Evolutionary conservation across 106 monocot genomes (phyloP).

Genomic region (Apostasia shenzhenica): DNA sequence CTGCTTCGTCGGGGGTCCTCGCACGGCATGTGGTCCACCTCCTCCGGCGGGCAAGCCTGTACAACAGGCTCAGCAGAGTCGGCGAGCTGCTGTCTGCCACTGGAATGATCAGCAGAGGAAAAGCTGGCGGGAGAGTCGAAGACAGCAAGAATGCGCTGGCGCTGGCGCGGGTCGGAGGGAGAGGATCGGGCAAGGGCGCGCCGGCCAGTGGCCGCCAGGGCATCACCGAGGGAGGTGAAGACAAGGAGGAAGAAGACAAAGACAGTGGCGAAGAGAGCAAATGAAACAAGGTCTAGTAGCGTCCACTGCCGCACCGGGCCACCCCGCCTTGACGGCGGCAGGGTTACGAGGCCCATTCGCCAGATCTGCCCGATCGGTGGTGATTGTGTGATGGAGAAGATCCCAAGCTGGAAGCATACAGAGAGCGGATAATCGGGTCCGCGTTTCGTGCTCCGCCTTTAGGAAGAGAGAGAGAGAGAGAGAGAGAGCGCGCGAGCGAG

Average conservation of each 20-base stretch:
- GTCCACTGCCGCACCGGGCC: slow-evolving; percentile 36
- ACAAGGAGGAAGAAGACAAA: slow-evolving; percentile 65
- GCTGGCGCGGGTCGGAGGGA: slow-evolving; percentile 22
- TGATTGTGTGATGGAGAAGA: too few relatives aligned
- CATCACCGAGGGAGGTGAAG: slow-evolving; percentile 75
- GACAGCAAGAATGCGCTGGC: slow-evolving; percentile 14
- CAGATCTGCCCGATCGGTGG: too few relatives aligned
- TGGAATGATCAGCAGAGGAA: slow-evolving; percentile 18
- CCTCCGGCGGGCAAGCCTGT: slow-evolving; percentile 55
- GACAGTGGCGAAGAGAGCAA: slow-evolving; percentile 38
- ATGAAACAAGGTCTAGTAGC: slow-evolving; percentile 47
- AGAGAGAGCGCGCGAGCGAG: too few relatives aligned
- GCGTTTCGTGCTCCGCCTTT: too few relatives aligned
- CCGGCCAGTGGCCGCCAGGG: slow-evolving; percentile 68
- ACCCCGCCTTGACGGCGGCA: slow-evolving; percentile 16
- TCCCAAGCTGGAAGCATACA: too few relatives aligned
- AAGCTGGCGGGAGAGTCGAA: too few relatives aligned
- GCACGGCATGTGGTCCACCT: slow-evolving; percentile 86
- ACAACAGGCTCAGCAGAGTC: slow-evolving; percentile 7
- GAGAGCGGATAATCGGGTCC: too few relatives aligned
- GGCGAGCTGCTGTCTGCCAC: slow-evolving; percentile 19
- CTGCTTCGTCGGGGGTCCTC: slow-evolving; percentile 83
- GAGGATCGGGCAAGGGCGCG: slow-evolving; percentile 28
- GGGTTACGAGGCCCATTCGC: too few relatives aligned
- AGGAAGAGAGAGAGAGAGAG: too few relatives aligned